Conservation (phyloP, 1,284 basidiomycete species). For the Wallemia hederae region DNA sequence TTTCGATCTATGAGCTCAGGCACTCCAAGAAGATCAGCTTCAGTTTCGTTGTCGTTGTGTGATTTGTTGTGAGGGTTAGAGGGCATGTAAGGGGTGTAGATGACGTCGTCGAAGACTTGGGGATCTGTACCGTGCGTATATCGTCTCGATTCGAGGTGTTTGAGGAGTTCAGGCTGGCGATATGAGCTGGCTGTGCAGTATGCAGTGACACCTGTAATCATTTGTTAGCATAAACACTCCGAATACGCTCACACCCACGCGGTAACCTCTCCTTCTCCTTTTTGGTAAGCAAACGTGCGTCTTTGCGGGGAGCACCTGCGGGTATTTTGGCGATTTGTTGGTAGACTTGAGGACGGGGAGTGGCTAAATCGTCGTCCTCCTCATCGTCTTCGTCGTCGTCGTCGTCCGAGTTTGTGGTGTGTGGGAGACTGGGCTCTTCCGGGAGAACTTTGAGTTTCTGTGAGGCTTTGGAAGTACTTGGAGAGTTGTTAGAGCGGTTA, state of each 20-base stretch:
- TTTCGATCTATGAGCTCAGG: neutral
- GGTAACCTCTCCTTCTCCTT: conserved; percentile 52
- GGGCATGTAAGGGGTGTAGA: neutral
- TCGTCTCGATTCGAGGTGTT: neutral
- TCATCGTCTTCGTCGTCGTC: conserved; percentile 34
- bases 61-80: neutral
- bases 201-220: neutral
- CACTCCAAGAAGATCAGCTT: neutral
- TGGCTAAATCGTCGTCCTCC: conserved; percentile 21
- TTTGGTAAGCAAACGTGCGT: conserved; percentile 66
- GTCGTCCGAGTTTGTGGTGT: conserved; percentile 1
- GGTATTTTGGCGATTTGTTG: conserved; percentile 75
- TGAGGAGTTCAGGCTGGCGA: neutral
- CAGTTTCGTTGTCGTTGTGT: neutral
- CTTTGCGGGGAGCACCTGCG: conserved; percentile 67
- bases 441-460: conserved; percentile 78
- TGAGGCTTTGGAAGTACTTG: conserved; percentile 13
- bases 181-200: conserved; percentile 1
- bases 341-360: conserved; percentile 35
- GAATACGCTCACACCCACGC: neutral
- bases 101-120: neutral
- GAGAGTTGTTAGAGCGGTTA: neutral
- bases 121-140: neutral
- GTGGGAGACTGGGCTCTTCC: conserved; percentile 43
- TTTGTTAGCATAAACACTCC: neutral